Evolutionary conservation across 2,329 filamentous ascomycete genomes (phyloP).

Genomic region (Trichophyton schoenleinii): DNA sequence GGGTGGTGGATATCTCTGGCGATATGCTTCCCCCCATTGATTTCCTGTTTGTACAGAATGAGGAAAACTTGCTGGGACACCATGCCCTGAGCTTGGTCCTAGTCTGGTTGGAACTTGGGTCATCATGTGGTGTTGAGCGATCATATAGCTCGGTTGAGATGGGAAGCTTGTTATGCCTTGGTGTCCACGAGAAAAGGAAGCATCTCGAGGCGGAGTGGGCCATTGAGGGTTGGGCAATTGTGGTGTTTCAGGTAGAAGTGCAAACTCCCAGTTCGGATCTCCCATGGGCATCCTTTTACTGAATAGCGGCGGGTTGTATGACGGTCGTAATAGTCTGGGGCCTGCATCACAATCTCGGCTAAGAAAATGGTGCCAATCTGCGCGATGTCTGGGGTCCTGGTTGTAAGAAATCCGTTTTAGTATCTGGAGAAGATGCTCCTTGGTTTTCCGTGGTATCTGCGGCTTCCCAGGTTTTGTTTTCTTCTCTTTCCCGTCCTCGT

Average conservation of each 20-base stretch:
- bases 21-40: not conserved
- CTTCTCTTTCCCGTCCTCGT: too few relatives aligned
- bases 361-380: slow-evolving; percentile 11
- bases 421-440: slow-evolving; percentile 10
- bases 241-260: not conserved
- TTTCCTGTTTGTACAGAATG: not conserved
- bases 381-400: slow-evolving; percentile 9
- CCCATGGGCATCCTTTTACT: slow-evolving; percentile 9
- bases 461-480: too few relatives aligned
- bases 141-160: not conserved
- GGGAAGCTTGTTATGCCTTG: not conserved
- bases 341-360: slow-evolving; percentile 12
- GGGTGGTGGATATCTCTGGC: not conserved
- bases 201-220: not conserved
- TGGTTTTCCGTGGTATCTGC: slow-evolving; percentile 6
- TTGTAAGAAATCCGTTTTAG: slow-evolving; percentile 13
- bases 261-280: not conserved
- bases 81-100: not conserved
- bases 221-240: not conserved
- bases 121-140: not conserved
- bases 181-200: not conserved
- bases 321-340: slow-evolving; percentile 9
- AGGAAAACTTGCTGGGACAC: not conserved
- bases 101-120: not conserved
- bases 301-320: slow-evolving; percentile 11